Base-by-base conservation (phyloP, 257 asterid genomes). In the Solanum lignicaule region DNA sequence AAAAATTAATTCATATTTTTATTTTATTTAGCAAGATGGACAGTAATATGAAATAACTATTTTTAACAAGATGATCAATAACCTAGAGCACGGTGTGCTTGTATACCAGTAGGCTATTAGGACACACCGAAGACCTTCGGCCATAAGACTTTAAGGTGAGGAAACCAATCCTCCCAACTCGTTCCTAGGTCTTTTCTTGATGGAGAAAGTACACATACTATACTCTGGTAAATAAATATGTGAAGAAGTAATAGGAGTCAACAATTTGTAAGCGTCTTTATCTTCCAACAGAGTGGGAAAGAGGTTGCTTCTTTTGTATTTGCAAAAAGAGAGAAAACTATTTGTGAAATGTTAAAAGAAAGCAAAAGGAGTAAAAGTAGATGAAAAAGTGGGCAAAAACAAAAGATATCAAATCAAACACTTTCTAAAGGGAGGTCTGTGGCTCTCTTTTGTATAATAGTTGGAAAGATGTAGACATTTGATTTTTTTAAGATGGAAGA, bases 371-470 rank as follows among this genome's bases (percentile, higher is more conserved):
- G 73, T 86, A 91, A 90, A 88, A 88, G 91, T 71, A 25, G 87
- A 87, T 84, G 92, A 91, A 89, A 92, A 93, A 92, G 90, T 36
- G 87, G 88, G 90, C 90, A 88, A 87, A 92, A 92, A 94, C 91
- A 91, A 94, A 87, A 69, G 83, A 88, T 69, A 90, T 95, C 95
- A 92, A 92, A 91, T 95, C 96, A 86, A 83, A 88, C 89, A 87
- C 91, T 94, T 92, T 94, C 93, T 92, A 55, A 62, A 52, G 58
- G 76, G 78, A 84, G 78, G 78, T 68, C 9, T 55, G 32, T 58
- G 73, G 55, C 36, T 60, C 86, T 88, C 83, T 82, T 32, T 31
- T 10, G 20, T 55, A 38, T 27, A 62, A 73, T 73, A 76, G 66
- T 41, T 78, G 84, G 89, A 69, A 66, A 89, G 86, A 74, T 35